Conservation (phyloP, 345 rosid species). For the Boechera divaricarpa region DNA sequence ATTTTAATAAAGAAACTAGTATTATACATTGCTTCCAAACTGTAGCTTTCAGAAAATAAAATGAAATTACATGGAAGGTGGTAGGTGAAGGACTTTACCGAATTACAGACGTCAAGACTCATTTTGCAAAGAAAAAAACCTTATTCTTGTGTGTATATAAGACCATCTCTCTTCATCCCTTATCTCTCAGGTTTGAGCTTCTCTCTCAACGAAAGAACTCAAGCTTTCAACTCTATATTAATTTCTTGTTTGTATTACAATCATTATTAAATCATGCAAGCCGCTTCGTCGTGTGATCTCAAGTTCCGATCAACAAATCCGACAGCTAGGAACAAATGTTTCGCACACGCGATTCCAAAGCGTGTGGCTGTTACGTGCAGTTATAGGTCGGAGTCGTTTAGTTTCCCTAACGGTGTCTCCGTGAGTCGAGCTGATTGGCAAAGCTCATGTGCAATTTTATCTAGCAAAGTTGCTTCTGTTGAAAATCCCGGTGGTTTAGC, state of each 20-base stretch:
- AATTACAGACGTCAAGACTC: conserved; percentile 13
- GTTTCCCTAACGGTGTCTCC: conserved; percentile 57
- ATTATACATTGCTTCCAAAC: neutral
- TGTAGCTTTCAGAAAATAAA: neutral
- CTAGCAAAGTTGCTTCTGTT: conserved; percentile 65
- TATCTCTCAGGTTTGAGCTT: conserved; percentile 40
- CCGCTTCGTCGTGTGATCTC: conserved; percentile 36
- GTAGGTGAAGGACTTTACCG: conserved; percentile 41
- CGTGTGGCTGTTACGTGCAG: conserved; percentile 48
- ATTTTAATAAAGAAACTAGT: no score
- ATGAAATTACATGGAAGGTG: conserved; percentile 32
- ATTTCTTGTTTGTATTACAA: conserved; percentile 35
- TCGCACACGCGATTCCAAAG: conserved; percentile 15
- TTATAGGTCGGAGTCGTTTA: conserved; percentile 53
- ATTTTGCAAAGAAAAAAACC: neutral
- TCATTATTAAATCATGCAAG: conserved; percentile 32
- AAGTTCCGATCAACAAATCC: conserved; percentile 31
- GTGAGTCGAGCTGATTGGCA: conserved; percentile 73
- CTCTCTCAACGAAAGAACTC: conserved; percentile 40
- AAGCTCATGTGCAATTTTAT: conserved; percentile 78
- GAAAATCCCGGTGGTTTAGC: conserved; percentile 49
- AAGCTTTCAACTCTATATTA: conserved; percentile 40
- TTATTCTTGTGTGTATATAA: conserved; percentile 19
- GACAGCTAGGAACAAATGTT: conserved; percentile 3
- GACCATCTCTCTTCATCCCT: conserved; percentile 15